phyloP scores from a whole-genome alignment of 2,329 filamentous ascomycete genomes.

The Ophiostoma tasmaniense region DNA sequence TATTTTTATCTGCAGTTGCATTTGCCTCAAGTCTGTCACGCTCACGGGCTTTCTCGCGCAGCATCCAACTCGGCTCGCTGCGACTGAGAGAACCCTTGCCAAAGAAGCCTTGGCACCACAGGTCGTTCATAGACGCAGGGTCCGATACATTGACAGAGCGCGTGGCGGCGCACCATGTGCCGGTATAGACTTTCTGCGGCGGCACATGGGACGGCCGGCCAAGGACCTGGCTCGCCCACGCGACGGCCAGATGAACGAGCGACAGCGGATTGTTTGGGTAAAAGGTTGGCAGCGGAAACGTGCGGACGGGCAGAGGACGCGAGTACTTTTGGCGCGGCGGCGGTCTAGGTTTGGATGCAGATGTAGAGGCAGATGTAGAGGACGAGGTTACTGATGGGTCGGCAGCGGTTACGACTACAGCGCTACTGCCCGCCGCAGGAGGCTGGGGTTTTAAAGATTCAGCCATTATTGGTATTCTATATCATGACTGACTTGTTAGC shows the following conservation, averaged over 20 bases:
- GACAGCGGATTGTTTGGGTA: constrained; percentile 91
- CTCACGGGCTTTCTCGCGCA: constrained; percentile 62
- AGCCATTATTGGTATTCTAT: constrained; percentile 26
- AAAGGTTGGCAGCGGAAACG: constrained; percentile 77
- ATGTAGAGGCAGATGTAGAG: not conserved
- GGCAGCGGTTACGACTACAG: constrained; percentile 19
- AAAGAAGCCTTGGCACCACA: constrained; percentile 98
- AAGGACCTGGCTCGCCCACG: constrained; percentile 66
- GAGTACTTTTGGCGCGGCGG: constrained; percentile 50
- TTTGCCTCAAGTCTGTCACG: not conserved
- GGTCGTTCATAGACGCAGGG: constrained; percentile 60
- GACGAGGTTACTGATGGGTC: not conserved
- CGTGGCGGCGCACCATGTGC: constrained; percentile 72
- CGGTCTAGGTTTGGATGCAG: not conserved
- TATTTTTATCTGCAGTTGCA: not conserved
- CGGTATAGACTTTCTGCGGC: constrained; percentile 52
- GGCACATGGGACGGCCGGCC: constrained; percentile 58
- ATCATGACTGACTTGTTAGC: constrained; percentile 19
- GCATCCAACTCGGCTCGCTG: constrained; percentile 90
- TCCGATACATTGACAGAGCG: constrained; percentile 79
- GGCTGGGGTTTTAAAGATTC: constrained; percentile 22
- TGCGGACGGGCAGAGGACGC: constrained; percentile 69
- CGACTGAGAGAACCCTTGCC: constrained; percentile 89
- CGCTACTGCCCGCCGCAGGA: not conserved
- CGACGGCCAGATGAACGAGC: constrained; percentile 67